A percentile compares a stretch with the other conserved stretches of the same genome.
Evolutionary conservation across 192 early-diverging fungal species (phyloP).

Genomic region (Podila horticola): DNA sequence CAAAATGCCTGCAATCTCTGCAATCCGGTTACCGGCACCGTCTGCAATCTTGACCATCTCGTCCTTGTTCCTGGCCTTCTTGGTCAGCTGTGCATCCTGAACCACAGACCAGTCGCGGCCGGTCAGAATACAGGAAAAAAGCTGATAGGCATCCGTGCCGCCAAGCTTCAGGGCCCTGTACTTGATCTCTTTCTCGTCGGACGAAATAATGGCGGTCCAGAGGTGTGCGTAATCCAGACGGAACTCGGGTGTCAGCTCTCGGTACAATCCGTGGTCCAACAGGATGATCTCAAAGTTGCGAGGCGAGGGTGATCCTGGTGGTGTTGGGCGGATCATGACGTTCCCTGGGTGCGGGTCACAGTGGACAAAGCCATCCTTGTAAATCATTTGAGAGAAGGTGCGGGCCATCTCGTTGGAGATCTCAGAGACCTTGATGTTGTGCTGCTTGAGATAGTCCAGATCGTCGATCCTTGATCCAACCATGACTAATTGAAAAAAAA

Average conservation of each 20-base stretch:
- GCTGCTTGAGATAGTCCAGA: conserved; percentile 68
- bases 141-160: conserved; percentile 77
- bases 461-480: conserved; percentile 78
- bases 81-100: conserved; percentile 75
- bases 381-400: conserved; percentile 92
- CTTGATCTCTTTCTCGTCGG: conserved; percentile 78
- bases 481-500: conserved; percentile 59
- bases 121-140: conserved; percentile 91
- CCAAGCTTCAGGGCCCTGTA: conserved; percentile 70
- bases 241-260: conserved; percentile 74
- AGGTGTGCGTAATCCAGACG: conserved; percentile 88
- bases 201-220: conserved; percentile 85
- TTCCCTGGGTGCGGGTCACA: conserved; percentile 97
- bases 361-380: conserved; percentile 85
- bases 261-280: conserved; percentile 92
- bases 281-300: conserved; percentile 91
- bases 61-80: conserved; percentile 42
- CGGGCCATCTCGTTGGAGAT: conserved; percentile 82
- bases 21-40: conserved; percentile 49
- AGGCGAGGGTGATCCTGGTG: conserved; percentile 54
- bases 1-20: conserved; percentile 82
- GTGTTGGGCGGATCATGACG: conserved; percentile 72
- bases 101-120: conserved; percentile 71
- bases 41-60: conserved; percentile 33
- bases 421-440: conserved; percentile 78